Percentiles rank a stretch among this genome's conserved stretches.
These are phyloP conservation scores for Penicillium palitans DNA, from an alignment of 2,329 filamentous ascomycete genomes.

Conservation along the genomic window DNA sequence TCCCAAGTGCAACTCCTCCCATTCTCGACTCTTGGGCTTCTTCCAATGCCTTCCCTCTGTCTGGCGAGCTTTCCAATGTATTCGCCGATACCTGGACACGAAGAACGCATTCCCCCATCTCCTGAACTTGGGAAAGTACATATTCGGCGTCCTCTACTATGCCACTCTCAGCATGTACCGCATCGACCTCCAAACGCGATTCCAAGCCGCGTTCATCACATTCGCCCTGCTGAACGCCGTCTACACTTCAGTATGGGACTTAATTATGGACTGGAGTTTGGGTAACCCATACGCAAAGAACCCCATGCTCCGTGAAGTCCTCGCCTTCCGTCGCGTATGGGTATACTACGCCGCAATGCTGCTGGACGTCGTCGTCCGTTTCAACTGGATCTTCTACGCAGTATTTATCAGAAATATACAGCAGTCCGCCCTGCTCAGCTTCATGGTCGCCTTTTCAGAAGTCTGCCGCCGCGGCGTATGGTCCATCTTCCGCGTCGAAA, in stretches of 20 bases:
- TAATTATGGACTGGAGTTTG: constrained; percentile 96
- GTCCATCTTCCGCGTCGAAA: constrained; percentile 92
- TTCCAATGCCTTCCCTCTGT: constrained; percentile 79
- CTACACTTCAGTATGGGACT: constrained; percentile 87
- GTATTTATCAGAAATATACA: constrained; percentile 78
- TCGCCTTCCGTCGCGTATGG: constrained; percentile 77
- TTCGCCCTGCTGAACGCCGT: constrained; percentile 80
- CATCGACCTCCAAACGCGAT: constrained; percentile 59
- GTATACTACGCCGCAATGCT: constrained; percentile 84
- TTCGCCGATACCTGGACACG: constrained; percentile 86
- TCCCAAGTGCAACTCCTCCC: constrained; percentile 75
- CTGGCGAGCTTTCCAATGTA: constrained; percentile 86
- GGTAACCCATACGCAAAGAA: constrained; percentile 71
- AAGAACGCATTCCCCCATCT: constrained; percentile 87
- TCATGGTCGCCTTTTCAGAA: constrained; percentile 75
- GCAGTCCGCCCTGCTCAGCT: constrained; percentile 79
- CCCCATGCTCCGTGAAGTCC: constrained; percentile 69
- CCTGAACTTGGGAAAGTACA: constrained; percentile 89
- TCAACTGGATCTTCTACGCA: constrained; percentile 92
- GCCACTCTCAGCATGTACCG: constrained; percentile 80
- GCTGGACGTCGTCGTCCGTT: constrained; percentile 80
- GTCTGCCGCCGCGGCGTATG: constrained; percentile 84
- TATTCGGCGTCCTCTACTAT: constrained; percentile 77
- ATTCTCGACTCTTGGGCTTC: constrained; percentile 83
- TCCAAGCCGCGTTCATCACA: constrained; percentile 71